phyloP scores from a whole-genome alignment of 1,139 yeast genomes.

The Candida buenavistaensis region DNA sequence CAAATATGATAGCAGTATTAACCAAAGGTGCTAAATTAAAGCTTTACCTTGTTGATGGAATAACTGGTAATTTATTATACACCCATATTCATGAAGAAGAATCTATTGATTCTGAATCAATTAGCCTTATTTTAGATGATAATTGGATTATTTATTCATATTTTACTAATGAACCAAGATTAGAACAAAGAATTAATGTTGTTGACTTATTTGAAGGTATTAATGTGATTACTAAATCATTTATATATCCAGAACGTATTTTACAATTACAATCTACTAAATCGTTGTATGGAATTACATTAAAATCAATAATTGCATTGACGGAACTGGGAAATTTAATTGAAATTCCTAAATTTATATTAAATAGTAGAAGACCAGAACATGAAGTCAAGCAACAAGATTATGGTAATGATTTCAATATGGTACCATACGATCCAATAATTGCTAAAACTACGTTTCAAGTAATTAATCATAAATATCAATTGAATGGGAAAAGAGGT shows the following conservation, averaged over 20 bases:
- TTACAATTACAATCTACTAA: slow-evolving; percentile 54
- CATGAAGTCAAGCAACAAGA: slow-evolving; percentile 56
- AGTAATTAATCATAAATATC: slow-evolving; percentile 37
- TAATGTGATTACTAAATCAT: slow-evolving; percentile 52
- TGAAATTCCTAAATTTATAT: slow-evolving; percentile 64
- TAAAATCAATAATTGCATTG: slow-evolving; percentile 63
- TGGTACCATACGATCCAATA: slow-evolving; percentile 67
- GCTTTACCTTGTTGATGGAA: slow-evolving; percentile 61
- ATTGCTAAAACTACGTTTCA: slow-evolving; percentile 49
- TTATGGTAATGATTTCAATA: slow-evolving; percentile 55
- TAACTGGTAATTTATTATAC: slow-evolving; percentile 66
- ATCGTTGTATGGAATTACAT: slow-evolving; percentile 74
- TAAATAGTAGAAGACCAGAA: slow-evolving; percentile 62
- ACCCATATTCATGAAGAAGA: slow-evolving; percentile 46
- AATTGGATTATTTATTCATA: slow-evolving; percentile 80
- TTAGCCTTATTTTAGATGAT: slow-evolving; percentile 70
- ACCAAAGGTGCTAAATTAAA: slow-evolving; percentile 40
- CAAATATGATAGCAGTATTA: slow-evolving; percentile 61
- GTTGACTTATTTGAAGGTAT: slow-evolving; percentile 85
- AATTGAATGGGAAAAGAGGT: slow-evolving; percentile 20
- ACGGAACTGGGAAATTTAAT: slow-evolving; percentile 65
- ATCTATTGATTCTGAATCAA: slow-evolving; percentile 33
- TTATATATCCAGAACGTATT: slow-evolving; percentile 58
- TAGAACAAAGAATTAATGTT: slow-evolving; percentile 62
- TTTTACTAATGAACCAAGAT: slow-evolving; percentile 49